Percentiles rank a stretch among this genome's conserved stretches.
These are phyloP conservation scores for Pseudogymnoascus sp. DNA, from an alignment of 2,329 filamentous ascomycete genomes.

Conservation along the genomic window DNA sequence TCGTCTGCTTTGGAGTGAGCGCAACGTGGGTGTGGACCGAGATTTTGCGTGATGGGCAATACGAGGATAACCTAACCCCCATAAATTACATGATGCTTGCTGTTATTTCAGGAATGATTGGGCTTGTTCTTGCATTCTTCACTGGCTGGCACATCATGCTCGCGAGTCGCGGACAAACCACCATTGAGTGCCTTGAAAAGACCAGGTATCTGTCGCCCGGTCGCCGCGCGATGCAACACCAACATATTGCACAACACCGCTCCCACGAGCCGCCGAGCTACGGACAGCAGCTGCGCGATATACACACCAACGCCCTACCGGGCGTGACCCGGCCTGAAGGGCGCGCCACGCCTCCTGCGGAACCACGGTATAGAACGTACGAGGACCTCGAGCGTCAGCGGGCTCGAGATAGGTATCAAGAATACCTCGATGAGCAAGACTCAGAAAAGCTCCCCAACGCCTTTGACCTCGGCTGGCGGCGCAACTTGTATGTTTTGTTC, in stretches of 20 bases:
- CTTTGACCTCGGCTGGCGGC: conserved; percentile 80
- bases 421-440: conserved; percentile 86
- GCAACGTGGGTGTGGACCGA: conserved; percentile 80
- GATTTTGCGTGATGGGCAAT: conserved; percentile 62
- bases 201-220: conserved; percentile 85
- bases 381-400: conserved; percentile 53
- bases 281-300: conserved; percentile 70
- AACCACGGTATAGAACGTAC: conserved; percentile 33
- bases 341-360: conserved; percentile 52
- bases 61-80: conserved; percentile 71
- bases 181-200: conserved; percentile 93
- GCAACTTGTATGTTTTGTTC: conserved; percentile 76
- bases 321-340: conserved; percentile 77
- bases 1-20: conserved; percentile 71
- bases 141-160: conserved; percentile 88
- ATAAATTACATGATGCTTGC: conserved; percentile 86
- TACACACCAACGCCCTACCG: conserved; percentile 74
- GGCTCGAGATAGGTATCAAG: conserved; percentile 62
- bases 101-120: conserved; percentile 85
- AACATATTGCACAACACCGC: conserved; percentile 46
- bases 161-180: conserved; percentile 74
- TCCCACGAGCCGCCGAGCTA: conserved; percentile 45
- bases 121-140: conserved; percentile 80
- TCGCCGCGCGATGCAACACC: conserved; percentile 61
- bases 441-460: conserved; percentile 83